A percentile compares a stretch with the other conserved stretches of the same genome.
Conservation (phyloP, 1,284 basidiomycete genomes). For the Microbotryum lychnidis-dioicae region DNA sequence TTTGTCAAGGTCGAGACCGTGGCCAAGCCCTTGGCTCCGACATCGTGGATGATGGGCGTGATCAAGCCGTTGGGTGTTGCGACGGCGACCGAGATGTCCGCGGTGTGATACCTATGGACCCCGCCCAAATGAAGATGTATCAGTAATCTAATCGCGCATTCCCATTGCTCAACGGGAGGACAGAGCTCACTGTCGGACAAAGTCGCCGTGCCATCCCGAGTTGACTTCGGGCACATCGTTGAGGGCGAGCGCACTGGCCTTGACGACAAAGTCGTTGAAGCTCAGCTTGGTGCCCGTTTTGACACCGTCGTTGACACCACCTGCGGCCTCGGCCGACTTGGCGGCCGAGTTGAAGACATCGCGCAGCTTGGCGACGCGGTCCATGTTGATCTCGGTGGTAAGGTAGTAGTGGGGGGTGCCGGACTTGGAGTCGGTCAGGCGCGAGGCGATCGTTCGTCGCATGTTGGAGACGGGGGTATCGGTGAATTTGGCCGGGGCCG, state of each 20-base stretch:
- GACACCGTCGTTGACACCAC: conserved; percentile 55
- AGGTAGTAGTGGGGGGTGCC: conserved; percentile 96
- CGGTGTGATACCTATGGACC: conserved; percentile 72
- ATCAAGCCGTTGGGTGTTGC: conserved; percentile 94
- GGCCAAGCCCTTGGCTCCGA: conserved; percentile 81
- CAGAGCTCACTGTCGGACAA: conserved; percentile 79
- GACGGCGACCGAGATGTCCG: conserved; percentile 94
- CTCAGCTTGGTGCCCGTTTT: conserved; percentile 68
- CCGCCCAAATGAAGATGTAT: not conserved
- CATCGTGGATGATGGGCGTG: conserved; percentile 94
- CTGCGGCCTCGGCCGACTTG: conserved; percentile 55
- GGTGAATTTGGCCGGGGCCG: conserved; percentile 59
- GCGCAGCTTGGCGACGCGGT: conserved; percentile 86
- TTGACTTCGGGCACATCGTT: conserved; percentile 95
- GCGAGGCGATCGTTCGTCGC: conserved; percentile 83
- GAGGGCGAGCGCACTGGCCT: conserved; percentile 83
- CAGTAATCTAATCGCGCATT: not conserved
- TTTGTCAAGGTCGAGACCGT: conserved; percentile 89
- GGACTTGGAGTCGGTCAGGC: conserved; percentile 87
- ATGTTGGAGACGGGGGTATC: conserved; percentile 92
- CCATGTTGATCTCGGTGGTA: conserved; percentile 93
- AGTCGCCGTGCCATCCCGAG: conserved; percentile 94
- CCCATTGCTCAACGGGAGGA: not conserved
- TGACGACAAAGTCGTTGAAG: conserved; percentile 97
- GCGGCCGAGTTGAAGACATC: conserved; percentile 86